A percentile compares a stretch with the other conserved stretches of the same genome.
These are phyloP conservation scores for Gigaspora rosea DNA, from an alignment of 192 early-diverging fungal genomes.

Conservation along the genomic window DNA sequence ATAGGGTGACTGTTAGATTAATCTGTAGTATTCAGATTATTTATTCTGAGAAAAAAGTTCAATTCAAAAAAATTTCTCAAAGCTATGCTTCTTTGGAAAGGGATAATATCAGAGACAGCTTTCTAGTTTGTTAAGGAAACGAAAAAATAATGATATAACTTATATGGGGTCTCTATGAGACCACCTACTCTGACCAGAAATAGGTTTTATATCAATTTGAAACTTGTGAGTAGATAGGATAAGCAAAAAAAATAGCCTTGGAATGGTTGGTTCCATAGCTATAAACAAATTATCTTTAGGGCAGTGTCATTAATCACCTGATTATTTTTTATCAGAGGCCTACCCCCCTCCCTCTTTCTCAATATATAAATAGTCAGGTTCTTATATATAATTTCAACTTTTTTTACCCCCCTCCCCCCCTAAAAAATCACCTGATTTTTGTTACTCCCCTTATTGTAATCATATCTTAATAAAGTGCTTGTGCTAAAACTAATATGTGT, in stretches of 20 bases:
- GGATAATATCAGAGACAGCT: not conserved
- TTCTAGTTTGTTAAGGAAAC: not conserved
- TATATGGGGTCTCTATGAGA: not conserved
- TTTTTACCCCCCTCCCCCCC: too few relatives aligned
- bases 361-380: too few relatives aligned
- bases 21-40: not conserved
- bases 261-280: not conserved
- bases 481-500: too few relatives aligned
- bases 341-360: too few relatives aligned
- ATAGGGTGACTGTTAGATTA: conserved; percentile 5
- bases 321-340: too few relatives aligned
- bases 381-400: too few relatives aligned
- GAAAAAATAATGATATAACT: not conserved
- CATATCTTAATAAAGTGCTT: too few relatives aligned
- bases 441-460: too few relatives aligned
- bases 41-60: not conserved
- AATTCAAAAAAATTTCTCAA: not conserved
- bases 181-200: not conserved
- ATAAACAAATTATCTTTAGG: not conserved
- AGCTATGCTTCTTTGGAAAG: conserved; percentile 1
- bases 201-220: not conserved
- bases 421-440: too few relatives aligned
- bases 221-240: not conserved
- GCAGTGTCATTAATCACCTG: too few relatives aligned
- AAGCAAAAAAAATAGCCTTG: not conserved